Evolutionary conservation across 352 stramenopile genomes (phyloP), one percentile per base, ranked within the genome.

Genomic region (Globisporangium megalacanthum): DNA sequence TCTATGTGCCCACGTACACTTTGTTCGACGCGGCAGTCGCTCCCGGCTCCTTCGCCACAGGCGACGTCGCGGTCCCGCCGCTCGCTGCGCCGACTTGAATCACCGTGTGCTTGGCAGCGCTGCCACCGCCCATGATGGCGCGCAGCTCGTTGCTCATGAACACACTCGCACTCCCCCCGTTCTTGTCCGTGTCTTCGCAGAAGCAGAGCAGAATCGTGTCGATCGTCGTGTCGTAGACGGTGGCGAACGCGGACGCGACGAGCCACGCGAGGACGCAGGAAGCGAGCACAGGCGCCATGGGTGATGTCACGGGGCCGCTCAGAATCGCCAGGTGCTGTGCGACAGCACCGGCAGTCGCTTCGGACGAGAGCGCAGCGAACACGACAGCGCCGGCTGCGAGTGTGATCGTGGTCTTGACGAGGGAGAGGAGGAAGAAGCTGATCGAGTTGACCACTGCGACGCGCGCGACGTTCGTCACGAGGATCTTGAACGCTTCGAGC

Each of bases 161-260:
- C 44, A 80, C 77, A 19, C 83, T 90, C 6, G 73, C 65, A 8
- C 39, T 65, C 11, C 86, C 77, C 6, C 73, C 71, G 50, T 93
- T 86, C 13, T 84, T 53, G 22, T 77, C 69, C 6, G 72, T 81
- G 66, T 99, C 96, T 13, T 97, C 95, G 50, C 98, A 96, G 56
- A 99, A 99, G 68, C 95, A 98, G 48, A 98, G 79, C 46, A 99
- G 72, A 17, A 98, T 97, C 9, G 93, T 98, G 55, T 96, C 86
- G 54, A 99, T 98, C 14, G 85, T 85, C 36, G 97, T 91, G 49
- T 96, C 90, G 69, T 98, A 99, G 14, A 98, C 85, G 50, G 93
- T 87, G 48, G 96, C 88, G 64, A 99, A 99, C 3, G 78, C 64
- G 8, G 78, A 90, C 11, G 72, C 64, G n/a, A 90, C 75, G 62